Conservation (phyloP, 805 yeast species). For the Pichia exigua region DNA sequence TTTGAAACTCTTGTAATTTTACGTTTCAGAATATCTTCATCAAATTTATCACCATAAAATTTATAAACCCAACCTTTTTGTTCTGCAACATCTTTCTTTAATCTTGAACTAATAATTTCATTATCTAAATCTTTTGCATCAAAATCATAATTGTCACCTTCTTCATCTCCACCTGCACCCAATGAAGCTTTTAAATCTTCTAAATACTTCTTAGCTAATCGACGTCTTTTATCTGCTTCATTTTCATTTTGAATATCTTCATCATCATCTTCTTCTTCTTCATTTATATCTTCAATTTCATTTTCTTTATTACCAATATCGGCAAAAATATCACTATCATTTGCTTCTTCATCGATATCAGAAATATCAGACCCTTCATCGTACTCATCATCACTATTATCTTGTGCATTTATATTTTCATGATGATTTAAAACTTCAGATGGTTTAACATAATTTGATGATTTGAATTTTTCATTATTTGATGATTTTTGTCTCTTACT, state of each 20-base stretch:
- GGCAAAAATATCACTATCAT: constrained; percentile 25
- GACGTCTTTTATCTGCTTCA: constrained; percentile 88
- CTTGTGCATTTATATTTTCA: constrained; percentile 7
- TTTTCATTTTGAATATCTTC: constrained; percentile 70
- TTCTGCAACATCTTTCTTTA: constrained; percentile 85
- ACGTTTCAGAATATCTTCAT: constrained; percentile 32
- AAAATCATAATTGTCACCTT: constrained; percentile 38
- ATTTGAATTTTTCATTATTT: constrained; percentile 9
- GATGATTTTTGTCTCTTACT: constrained; percentile 9
- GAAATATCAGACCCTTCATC: constrained; percentile 22
- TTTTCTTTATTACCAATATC: constrained; percentile 17
- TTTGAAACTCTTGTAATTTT: constrained; percentile 49
- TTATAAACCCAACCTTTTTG: constrained; percentile 77
- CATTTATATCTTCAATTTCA: constrained; percentile 29
- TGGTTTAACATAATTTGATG: constrained; percentile 8
- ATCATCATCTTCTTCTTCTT: constrained; percentile 49
- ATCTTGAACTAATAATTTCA: constrained; percentile 72
- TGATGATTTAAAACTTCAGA: neutral
- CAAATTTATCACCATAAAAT: constrained; percentile 42
- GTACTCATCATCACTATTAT: constrained; percentile 38
- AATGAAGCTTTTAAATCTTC: constrained; percentile 61
- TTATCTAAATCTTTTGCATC: constrained; percentile 89
- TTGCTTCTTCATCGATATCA: constrained; percentile 33
- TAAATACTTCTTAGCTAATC: constrained; percentile 88
- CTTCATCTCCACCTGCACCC: constrained; percentile 12